A percentile compares a stretch with the other conserved stretches of the same genome.
phyloP scores from a whole-genome alignment of 73 alveolate species.

The Tetrahymena borealis region DNA sequence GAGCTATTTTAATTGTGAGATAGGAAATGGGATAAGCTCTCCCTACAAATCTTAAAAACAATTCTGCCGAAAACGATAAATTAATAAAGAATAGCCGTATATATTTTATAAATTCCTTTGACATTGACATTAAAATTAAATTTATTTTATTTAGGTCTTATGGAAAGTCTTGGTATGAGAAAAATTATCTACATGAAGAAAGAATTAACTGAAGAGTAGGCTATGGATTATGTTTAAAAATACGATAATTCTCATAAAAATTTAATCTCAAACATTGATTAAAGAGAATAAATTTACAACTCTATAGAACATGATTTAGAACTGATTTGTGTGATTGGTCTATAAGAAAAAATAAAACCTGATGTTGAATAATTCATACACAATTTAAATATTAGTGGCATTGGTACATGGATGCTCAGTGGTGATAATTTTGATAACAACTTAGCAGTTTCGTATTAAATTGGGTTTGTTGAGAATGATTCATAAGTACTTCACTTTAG shows the following conservation, averaged over 20 bases:
- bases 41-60: neutral
- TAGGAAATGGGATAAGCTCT: neutral
- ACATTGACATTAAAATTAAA: neutral
- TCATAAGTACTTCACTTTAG: neutral
- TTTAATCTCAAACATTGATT: neutral
- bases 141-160: neutral
- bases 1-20: neutral
- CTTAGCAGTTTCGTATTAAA: neutral
- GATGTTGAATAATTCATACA: neutral
- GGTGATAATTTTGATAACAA: neutral
- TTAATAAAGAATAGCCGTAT: neutral
- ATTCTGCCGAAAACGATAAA: neutral
- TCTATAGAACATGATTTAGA: neutral
- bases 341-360: neutral
- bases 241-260: neutral
- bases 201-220: neutral
- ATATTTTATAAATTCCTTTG: neutral
- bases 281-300: neutral
- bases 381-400: neutral
- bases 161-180: neutral
- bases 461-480: neutral
- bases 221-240: neutral
- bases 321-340: neutral
- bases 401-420: neutral
- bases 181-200: neutral